A percentile compares a stretch with the other conserved stretches of the same genome.
Conservation (phyloP, 805 yeast species). For the Isabelozyma heimii region DNA sequence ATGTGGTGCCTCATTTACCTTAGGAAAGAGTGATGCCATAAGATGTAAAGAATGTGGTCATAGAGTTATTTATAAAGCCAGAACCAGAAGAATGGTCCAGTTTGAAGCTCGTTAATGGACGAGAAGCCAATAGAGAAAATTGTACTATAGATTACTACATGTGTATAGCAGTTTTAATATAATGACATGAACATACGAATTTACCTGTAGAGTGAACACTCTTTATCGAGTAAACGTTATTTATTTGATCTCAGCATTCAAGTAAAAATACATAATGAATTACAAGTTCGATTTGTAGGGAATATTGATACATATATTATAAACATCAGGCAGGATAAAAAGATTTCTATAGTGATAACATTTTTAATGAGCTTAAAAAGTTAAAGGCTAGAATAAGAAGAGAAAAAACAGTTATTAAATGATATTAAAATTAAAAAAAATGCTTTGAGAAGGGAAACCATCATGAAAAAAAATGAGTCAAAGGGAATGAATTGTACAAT, state of each 20-base stretch:
- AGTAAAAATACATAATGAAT: no score
- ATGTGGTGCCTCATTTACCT: slow-evolving; percentile 85
- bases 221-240: no score
- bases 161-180: not conserved
- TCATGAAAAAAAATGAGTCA: not conserved
- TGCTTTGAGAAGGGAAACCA: not conserved
- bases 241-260: no score
- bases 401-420: not conserved
- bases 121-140: not conserved
- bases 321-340: not conserved
- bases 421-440: not conserved
- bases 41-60: slow-evolving; percentile 99
- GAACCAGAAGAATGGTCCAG: slow-evolving; percentile 92
- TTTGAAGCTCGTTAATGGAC: slow-evolving; percentile 39
- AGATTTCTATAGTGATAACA: not conserved
- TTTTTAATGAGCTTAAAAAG: not conserved
- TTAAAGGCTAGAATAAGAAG: not conserved
- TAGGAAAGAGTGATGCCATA: slow-evolving; percentile 92
- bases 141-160: not conserved
- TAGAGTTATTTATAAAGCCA: slow-evolving; percentile 93
- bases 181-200: not conserved
- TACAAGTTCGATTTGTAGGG: not conserved
- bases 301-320: not conserved
- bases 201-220: no score
- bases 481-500: not conserved